A percentile compares a stretch with the other conserved stretches of the same genome.
Conservation (phyloP, 306 rosid genomes). For the Adenanthera pavonina region DNA sequence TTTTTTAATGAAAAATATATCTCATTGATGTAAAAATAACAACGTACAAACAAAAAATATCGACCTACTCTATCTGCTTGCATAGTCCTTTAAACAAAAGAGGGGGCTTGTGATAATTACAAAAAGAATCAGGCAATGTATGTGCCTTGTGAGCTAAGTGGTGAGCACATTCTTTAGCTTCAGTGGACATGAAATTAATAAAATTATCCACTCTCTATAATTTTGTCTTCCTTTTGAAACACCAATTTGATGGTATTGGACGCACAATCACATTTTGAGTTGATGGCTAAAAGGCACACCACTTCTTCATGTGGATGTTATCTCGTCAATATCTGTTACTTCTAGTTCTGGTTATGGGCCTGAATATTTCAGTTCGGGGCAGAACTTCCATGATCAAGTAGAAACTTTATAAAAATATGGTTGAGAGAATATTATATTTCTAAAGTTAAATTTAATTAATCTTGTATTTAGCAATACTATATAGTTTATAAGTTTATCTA, state of each 20-base stretch:
- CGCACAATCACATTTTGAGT: background rate
- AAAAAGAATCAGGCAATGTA: too few species aligned
- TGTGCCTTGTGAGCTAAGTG: too few species aligned
- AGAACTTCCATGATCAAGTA: slow-evolving; percentile 3
- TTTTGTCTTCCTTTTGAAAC: slow-evolving; percentile 18
- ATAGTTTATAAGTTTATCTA: slow-evolving; percentile 28
- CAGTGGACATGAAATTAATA: too few species aligned
- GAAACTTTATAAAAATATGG: background rate
- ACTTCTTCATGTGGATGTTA: background rate
- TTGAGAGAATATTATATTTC: slow-evolving; percentile 14
- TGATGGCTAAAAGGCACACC: background rate
- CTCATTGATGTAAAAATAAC: too few species aligned
- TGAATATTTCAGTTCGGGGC: slow-evolving; percentile 5
- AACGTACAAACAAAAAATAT: too few species aligned
- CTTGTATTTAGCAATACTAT: slow-evolving; percentile 4
- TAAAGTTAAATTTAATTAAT: slow-evolving; percentile 15
- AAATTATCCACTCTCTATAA: too few species aligned
- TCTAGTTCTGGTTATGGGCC: slow-evolving; percentile 7
- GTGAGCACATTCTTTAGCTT: too few species aligned
- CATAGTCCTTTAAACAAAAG: too few species aligned
- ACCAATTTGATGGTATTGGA: background rate
- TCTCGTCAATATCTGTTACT: background rate
- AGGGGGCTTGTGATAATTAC: too few species aligned
- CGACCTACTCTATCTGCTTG: too few species aligned
- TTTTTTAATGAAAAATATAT: too few species aligned